Base-by-base conservation (phyloP, 1,139 yeast genomes). In the Schizosaccharomyces versatilis region DNA sequence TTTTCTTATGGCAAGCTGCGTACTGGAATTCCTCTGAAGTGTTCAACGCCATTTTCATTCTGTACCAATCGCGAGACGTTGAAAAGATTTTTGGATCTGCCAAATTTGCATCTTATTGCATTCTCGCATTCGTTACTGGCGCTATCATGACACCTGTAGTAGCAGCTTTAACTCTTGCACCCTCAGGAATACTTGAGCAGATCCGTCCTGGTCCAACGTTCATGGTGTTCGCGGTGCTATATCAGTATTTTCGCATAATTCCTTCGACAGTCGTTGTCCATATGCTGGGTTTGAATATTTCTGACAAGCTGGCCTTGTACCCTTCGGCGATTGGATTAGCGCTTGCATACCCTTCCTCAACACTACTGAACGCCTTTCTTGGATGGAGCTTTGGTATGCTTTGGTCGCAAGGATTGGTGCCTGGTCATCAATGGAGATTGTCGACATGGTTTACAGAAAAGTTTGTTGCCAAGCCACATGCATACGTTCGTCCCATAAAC, bases 1-100 rank as follows among this genome's bases (percentile, higher is more conserved):
- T 44, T 24, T 32, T 44, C 1, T 17, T 44, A 19, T 44, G 49
- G 49, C 49, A 44, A 19, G 19, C 32, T 17, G 38, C 32, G 12
- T 44, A 44, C 15, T 44, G 49, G 49, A 44, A 44, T 8, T 44
- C 49, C 5, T 19, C 49, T 9, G 49, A 44, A 14, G 49, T 44
- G 9, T 17, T 44, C 12, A 32, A 44, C 9, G 49, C 49, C 9
- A 14, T 44, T 3, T 44, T 44, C 9, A 44, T 44, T 19, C n/a
- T 44, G 36, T 44, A 44, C n/a, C 49, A 44, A 44, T 32, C 49
- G 9, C 49, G 49, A 24, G 49, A 44, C 15, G 49, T 44, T 6
- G 49, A 44, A 9, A 32, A 36, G 38, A n/a, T 44, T 12, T 24
- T 44, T 19, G 49, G 49, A 19, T 8, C 38, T 44, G 14, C 19